Conservation (phyloP, 441 rosid genomes). For the Populus hybrid region DNA sequence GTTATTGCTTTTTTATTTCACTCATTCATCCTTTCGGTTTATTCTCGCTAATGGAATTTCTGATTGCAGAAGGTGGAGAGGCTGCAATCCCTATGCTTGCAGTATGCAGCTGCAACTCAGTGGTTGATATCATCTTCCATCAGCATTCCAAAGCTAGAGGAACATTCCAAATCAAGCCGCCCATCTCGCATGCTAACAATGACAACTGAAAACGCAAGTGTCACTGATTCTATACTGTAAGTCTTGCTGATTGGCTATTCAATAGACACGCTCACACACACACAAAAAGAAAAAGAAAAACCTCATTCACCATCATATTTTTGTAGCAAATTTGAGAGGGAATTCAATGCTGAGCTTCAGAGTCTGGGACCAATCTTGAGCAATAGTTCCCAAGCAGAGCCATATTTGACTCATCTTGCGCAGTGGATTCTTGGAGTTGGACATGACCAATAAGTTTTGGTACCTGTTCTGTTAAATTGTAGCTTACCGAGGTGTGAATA, state of each 20-base stretch:
- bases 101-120: conserved; percentile 91
- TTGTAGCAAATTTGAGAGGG: conserved; percentile 81
- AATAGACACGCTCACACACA: background rate
- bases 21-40: conserved; percentile 7
- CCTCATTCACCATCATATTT: background rate
- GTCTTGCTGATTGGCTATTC: conserved; percentile 27
- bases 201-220: conserved; percentile 49
- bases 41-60: background rate
- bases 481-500: background rate
- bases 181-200: conserved; percentile 43
- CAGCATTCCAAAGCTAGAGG: conserved; percentile 48
- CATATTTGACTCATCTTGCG: conserved; percentile 93
- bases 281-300: background rate
- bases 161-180: conserved; percentile 38
- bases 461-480: background rate
- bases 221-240: conserved; percentile 82
- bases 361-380: conserved; percentile 82
- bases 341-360: conserved; percentile 83
- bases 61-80: conserved; percentile 80
- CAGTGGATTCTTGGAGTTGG: conserved; percentile 88
- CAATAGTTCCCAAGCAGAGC: conserved; percentile 86
- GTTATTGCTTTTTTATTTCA: background rate
- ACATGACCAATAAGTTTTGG: conserved; percentile 38
- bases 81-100: conserved; percentile 79
- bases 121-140: conserved; percentile 90